Base-by-base conservation (phyloP, 1,139 yeast genomes). In the Yamadazyma spencermartinsiae region DNA sequence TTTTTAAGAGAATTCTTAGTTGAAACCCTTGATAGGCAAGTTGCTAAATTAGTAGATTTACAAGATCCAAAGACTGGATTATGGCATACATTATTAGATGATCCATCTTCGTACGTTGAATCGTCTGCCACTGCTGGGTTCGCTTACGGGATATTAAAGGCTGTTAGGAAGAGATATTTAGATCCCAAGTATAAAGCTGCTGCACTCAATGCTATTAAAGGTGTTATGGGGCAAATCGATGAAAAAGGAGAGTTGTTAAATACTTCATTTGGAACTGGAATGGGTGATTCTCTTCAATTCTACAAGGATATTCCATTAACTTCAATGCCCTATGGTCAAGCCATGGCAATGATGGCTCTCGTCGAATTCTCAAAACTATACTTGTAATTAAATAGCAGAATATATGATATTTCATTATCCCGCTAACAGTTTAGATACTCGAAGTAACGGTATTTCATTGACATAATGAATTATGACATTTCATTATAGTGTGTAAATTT, bases 271-370 rank as follows among this genome's bases (percentile, higher is more conserved):
- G 67, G 67, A 18, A 61, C 67, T 8, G 64, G 64, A 13, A 60
- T 61, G 62, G 67, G 67, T 12, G 52, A 51, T 27, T 38, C 39
- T 33, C 44, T 60, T 28, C 64, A 61, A 39, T 61, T 60, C 33
- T 61, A 61, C 44, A 58, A 50, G 36, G 62, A 61, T 33, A 61
- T 61, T 36, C 63, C 63, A 13, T 52, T 62, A 33, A 61, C 63
- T 3, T 49, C 56, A 6, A 61, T 62, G 67, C 67, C 67, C 4
- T 61, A 61, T 43, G 67, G 67, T 2, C 67, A 61, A 44, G 67
- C 67, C 14, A 58, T 61, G 65, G 67, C 65, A 11, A 61, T 61
- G 34, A 60, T 61, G 60, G 64, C 65, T 4, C 43, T 61, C 17
- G 62, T 57, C 9, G 67, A 61, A 43, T 61, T 43, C 40, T 42